A percentile compares a stretch with the other conserved stretches of the same genome.
Evolutionary conservation across 805 yeast species (phyloP).

Genomic region (Yarrowia sp.): DNA sequence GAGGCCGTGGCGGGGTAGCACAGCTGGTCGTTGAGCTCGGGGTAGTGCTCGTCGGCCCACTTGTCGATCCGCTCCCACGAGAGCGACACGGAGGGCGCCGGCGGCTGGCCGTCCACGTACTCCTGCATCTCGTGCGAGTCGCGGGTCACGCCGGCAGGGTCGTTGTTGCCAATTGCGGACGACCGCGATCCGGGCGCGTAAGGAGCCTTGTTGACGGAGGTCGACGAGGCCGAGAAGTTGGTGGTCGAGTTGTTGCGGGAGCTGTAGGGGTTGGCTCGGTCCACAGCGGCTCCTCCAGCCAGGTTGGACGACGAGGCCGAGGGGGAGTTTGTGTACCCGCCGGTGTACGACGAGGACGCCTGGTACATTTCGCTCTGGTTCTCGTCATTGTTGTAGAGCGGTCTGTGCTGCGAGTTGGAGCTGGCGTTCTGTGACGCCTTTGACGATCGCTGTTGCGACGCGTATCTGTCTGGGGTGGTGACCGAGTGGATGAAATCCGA

Average conservation of each 20-base stretch:
- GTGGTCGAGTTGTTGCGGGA: constrained; percentile 29
- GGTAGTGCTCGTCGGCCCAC: constrained; percentile 76
- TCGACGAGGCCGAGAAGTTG: constrained; percentile 30
- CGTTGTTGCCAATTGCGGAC: constrained; percentile 37
- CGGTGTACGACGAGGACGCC: constrained; percentile 19
- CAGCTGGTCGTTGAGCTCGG: constrained; percentile 77
- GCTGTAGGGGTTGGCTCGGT: constrained; percentile 27
- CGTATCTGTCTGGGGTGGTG: constrained; percentile 43
- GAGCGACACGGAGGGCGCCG: constrained; percentile 60
- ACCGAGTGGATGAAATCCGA: constrained; percentile 41
- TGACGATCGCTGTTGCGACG: constrained; percentile 32
- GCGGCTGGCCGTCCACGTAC: constrained; percentile 57
- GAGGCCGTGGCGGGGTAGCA: constrained; percentile 74
- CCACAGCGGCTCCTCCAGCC: constrained; percentile 18
- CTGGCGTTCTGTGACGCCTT: constrained; percentile 28
- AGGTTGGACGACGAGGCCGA: constrained; percentile 22
- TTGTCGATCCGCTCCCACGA: constrained; percentile 87
- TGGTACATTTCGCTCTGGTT: constrained; percentile 26
- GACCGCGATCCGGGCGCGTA: constrained; percentile 41
- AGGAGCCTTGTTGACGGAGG: constrained; percentile 32
- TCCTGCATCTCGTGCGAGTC: constrained; percentile 44
- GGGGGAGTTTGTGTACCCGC: constrained; percentile 21
- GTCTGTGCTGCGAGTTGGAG: constrained; percentile 2
- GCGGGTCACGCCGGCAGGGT: constrained; percentile 33
- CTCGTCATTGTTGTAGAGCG: constrained; percentile 25